Evolutionary conservation across 73 alveolate species (phyloP).

Genomic region (Symbiodinium pilosum): DNA sequence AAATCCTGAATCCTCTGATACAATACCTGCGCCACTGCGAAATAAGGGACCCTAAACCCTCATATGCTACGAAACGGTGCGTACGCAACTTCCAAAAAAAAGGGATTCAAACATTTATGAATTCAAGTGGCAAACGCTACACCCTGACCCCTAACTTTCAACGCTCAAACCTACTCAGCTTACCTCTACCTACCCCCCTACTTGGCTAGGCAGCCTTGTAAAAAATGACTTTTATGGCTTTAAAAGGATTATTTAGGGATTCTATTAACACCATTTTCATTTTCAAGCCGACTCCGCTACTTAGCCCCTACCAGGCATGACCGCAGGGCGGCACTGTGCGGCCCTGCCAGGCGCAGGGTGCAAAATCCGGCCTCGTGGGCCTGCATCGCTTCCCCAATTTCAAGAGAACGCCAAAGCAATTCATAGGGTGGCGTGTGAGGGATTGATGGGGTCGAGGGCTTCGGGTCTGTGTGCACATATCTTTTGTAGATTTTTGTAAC

Average conservation of each 20-base stretch:
- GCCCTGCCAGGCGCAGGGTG: conserved; percentile 8
- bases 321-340: background rate
- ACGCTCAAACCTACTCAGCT: too few relatives aligned
- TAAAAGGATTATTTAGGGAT: background rate
- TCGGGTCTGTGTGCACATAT: too few relatives aligned
- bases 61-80: background rate
- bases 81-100: too few relatives aligned
- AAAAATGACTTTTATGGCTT: background rate
- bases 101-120: too few relatives aligned
- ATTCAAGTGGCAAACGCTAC: background rate
- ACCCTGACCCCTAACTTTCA: background rate
- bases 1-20: too few relatives aligned
- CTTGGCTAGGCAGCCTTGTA: background rate
- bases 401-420: too few relatives aligned
- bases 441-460: too few relatives aligned
- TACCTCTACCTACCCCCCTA: background rate
- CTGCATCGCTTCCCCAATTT: too few relatives aligned
- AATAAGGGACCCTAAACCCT: background rate
- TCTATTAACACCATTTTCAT: background rate
- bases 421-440: too few relatives aligned
- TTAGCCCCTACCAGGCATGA: background rate
- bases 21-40: background rate
- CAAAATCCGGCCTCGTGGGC: background rate
- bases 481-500: too few relatives aligned
- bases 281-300: background rate